Conservation (phyloP, 208 protist species). For the Acanthamoeba royreba region DNA sequence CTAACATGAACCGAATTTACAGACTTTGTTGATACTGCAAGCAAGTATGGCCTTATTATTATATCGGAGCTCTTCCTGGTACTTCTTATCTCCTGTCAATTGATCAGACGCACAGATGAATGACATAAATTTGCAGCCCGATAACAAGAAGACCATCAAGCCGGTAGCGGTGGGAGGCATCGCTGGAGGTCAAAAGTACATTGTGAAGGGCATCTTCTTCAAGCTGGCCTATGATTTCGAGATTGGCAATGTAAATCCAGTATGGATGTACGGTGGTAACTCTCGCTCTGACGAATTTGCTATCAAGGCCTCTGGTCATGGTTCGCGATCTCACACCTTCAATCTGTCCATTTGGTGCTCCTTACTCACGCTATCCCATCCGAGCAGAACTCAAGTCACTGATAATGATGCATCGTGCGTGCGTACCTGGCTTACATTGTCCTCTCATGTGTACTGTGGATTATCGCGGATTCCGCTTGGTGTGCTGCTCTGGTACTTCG, state of each 20-base stretch:
- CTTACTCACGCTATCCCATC: too few relatives aligned
- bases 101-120: too few relatives aligned
- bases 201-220: conserved; percentile 30
- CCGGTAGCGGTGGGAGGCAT: conserved; percentile 2
- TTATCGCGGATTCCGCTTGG: conserved; percentile 28
- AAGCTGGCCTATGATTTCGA: conserved; percentile 38
- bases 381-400: conserved; percentile 34
- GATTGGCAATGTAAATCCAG: neutral
- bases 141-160: conserved; percentile 13
- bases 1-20: neutral
- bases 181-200: conserved; percentile 42
- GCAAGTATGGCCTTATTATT: conserved; percentile 22
- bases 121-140: neutral
- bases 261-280: conserved; percentile 39
- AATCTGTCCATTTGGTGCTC: neutral
- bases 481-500: conserved; percentile 24
- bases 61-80: conserved; percentile 39
- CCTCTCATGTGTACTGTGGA: conserved; percentile 38
- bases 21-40: conserved; percentile 27
- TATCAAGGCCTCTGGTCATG: conserved; percentile 47
- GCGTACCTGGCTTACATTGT: neutral
- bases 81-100: neutral
- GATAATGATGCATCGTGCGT: conserved; percentile 18
- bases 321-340: too few relatives aligned
- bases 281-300: neutral